These are phyloP conservation scores for Podosphaera xanthii DNA, from an alignment of 2,329 filamentous ascomycete genomes.

Conservation along the genomic window DNA sequence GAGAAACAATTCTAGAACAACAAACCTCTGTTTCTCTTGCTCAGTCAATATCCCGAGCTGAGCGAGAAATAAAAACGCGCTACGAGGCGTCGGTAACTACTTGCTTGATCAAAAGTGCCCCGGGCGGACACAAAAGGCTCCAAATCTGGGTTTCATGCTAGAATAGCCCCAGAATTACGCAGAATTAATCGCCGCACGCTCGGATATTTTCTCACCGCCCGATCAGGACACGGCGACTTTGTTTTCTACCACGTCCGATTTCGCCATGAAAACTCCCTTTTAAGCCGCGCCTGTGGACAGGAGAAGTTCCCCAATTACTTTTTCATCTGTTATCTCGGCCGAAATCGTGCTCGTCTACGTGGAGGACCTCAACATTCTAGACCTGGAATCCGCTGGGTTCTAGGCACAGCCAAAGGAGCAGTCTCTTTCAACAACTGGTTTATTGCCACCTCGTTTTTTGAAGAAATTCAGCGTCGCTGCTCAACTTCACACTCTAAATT, in stretches of 20 bases:
- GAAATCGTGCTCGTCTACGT: too few species aligned
- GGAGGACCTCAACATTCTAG: too few species aligned
- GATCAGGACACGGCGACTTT: not conserved
- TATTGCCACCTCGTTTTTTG: too few species aligned
- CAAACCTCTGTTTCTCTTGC: not conserved
- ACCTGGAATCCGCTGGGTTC: too few species aligned
- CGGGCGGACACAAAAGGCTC: not conserved
- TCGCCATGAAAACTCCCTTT: not conserved
- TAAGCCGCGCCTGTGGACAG: not conserved
- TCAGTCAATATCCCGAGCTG: not conserved
- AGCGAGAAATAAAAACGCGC: not conserved
- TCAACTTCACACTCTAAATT: too few species aligned
- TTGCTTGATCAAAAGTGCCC: not conserved
- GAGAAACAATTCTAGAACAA: too few species aligned
- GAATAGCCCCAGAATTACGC: not conserved
- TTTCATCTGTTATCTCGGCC: not conserved
- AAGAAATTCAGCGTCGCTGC: too few species aligned
- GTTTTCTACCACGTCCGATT: not conserved
- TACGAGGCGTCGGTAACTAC: not conserved
- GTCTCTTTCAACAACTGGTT: too few species aligned
- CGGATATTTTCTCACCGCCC: not conserved
- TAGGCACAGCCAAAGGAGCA: too few species aligned
- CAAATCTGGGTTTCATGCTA: not conserved
- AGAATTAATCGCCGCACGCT: not conserved
- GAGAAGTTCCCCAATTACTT: not conserved